These are phyloP conservation scores for Suillus clintonianus DNA, from an alignment of 768 basidiomycete species.

Conservation along the genomic window DNA sequence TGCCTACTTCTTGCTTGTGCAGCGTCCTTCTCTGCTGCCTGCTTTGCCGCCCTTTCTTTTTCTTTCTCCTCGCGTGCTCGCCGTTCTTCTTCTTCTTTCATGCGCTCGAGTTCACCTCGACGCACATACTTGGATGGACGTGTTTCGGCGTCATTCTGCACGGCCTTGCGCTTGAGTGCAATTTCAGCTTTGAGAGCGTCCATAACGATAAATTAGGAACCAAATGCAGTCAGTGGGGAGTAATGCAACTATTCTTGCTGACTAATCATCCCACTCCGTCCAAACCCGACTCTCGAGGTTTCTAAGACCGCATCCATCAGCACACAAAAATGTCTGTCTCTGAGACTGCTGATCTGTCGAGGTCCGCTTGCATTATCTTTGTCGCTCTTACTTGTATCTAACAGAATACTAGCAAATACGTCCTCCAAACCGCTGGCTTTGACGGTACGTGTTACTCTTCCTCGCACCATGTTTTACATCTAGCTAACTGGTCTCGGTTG, in stretches of 20 bases:
- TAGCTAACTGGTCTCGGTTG: not conserved
- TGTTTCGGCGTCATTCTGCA: constrained; percentile 46
- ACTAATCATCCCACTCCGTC: constrained; percentile 36
- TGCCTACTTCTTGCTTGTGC: constrained; percentile 23
- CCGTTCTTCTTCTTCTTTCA: constrained; percentile 50
- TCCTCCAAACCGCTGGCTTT: constrained; percentile 94
- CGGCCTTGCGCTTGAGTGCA: constrained; percentile 79
- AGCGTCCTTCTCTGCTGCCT: constrained; percentile 20
- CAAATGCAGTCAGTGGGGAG: not conserved
- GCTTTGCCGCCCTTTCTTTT: constrained; percentile 35
- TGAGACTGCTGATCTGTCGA: constrained; percentile 42
- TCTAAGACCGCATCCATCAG: constrained; percentile 35
- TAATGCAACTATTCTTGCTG: constrained; percentile 20
- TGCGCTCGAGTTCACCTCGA: constrained; percentile 82
- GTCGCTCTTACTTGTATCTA: constrained; percentile 9
- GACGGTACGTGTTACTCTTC: constrained; percentile 58
- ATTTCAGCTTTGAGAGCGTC: constrained; percentile 91
- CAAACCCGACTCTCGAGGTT: constrained; percentile 23
- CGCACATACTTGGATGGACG: constrained; percentile 87
- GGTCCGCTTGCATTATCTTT: constrained; percentile 36
- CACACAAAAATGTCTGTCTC: constrained; percentile 61
- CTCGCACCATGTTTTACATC: not conserved
- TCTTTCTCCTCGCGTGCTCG: constrained; percentile 30
- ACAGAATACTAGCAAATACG: constrained; percentile 62
- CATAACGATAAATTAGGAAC: constrained; percentile 48